A percentile compares a stretch with the other conserved stretches of the same genome.
Conservation (phyloP, 306 rosid genomes). For the Trifolium dubium region DNA sequence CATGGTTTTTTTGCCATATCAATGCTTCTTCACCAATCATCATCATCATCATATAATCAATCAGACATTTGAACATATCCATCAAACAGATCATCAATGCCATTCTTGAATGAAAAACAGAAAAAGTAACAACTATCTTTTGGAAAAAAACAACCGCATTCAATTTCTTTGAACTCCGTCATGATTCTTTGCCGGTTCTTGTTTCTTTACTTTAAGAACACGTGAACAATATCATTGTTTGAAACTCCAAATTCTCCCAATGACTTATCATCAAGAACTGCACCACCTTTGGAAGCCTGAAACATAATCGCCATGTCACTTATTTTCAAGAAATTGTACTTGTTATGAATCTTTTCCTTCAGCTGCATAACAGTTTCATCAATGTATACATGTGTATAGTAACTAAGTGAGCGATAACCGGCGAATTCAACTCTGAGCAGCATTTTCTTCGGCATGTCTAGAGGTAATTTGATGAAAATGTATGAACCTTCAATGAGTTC, state of each 20-base stretch:
- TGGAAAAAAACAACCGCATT: too few species aligned
- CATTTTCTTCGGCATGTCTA: not conserved
- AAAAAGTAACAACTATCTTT: too few species aligned
- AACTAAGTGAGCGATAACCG: not conserved
- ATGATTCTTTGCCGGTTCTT: too few species aligned
- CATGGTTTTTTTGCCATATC: too few species aligned
- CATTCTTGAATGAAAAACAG: too few species aligned
- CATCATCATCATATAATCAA: too few species aligned
- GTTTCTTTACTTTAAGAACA: not conserved
- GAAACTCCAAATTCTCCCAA: conserved; percentile 39
- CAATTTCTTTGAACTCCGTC: too few species aligned
- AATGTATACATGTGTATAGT: not conserved
- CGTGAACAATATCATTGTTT: not conserved
- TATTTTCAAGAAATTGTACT: not conserved
- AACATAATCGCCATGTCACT: not conserved
- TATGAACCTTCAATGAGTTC: not conserved
- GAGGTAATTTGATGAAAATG: not conserved
- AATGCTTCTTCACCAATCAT: too few species aligned
- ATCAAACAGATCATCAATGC: too few species aligned
- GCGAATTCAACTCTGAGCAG: not conserved
- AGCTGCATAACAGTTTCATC: conserved; percentile 4
- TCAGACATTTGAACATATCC: too few species aligned
- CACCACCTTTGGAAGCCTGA: not conserved
- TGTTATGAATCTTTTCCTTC: conserved; percentile 6
- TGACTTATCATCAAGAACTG: conserved; percentile 30